Evolutionary conservation across 768 basidiomycete genomes (phyloP).

Genomic region (Leucocoprinus birnbaumii): DNA sequence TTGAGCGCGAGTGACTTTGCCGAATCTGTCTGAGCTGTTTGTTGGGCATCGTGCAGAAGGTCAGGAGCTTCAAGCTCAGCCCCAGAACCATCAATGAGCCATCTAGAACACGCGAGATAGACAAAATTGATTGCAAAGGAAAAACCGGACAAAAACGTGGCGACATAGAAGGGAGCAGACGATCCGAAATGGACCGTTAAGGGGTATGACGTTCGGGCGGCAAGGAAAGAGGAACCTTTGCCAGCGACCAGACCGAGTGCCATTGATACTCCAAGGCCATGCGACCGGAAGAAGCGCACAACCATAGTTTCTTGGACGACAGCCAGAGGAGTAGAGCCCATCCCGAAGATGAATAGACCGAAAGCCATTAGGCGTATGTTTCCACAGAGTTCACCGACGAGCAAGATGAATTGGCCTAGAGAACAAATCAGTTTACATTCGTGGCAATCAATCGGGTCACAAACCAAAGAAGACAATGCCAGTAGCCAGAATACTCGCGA

Average conservation of each 20-base stretch:
- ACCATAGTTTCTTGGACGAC: conserved; percentile 87
- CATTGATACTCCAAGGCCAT: conserved; percentile 73
- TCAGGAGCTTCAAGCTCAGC: conserved; percentile 66
- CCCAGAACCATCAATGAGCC: conserved; percentile 60
- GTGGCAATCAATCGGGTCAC: neutral
- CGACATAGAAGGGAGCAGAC: conserved; percentile 72
- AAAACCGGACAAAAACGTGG: conserved; percentile 58
- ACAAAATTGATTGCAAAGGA: conserved; percentile 68
- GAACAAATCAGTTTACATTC: neutral
- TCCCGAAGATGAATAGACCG: conserved; percentile 77
- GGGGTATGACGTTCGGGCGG: conserved; percentile 74
- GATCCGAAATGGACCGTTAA: conserved; percentile 66
- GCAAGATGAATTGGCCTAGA: conserved; percentile 64
- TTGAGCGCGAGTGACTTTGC: conserved; percentile 62
- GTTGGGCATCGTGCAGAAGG: conserved; percentile 50
- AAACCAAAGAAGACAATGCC: conserved; percentile 63
- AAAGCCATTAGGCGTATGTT: conserved; percentile 68
- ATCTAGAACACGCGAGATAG: conserved; percentile 62
- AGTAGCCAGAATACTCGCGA: conserved; percentile 71
- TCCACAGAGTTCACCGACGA: conserved; percentile 58
- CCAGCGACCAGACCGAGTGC: conserved; percentile 83
- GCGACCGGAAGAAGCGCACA: conserved; percentile 75
- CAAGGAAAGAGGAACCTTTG: conserved; percentile 73
- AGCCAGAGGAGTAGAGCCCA: conserved; percentile 76
- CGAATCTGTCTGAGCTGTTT: conserved; percentile 34